Evolutionary conservation across 2,329 filamentous ascomycete species (phyloP).

Genomic region (Neofusicoccum kwambonambiense): DNA sequence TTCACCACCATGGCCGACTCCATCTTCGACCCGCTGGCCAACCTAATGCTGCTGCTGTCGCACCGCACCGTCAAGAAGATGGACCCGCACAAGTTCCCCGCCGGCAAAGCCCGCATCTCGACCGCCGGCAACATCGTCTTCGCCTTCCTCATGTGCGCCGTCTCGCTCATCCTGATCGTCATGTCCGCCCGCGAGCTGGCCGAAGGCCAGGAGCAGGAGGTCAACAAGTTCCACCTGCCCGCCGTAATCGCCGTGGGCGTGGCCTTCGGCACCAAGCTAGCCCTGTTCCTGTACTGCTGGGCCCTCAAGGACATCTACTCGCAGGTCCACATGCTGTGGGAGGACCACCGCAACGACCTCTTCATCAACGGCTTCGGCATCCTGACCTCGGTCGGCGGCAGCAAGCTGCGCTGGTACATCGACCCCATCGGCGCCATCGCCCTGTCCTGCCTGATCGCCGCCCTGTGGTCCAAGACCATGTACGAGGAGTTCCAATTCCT

Average conservation of each 20-base stretch:
- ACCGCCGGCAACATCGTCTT: conserved; percentile 95
- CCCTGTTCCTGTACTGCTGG: conserved; percentile 89
- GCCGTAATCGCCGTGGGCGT: conserved; percentile 81
- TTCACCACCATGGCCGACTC: conserved; percentile 98
- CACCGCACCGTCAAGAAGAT: conserved; percentile 86
- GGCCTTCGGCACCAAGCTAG: conserved; percentile 82
- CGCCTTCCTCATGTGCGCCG: conserved; percentile 91
- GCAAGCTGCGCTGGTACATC: conserved; percentile 89
- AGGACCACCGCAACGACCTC: conserved; percentile 94
- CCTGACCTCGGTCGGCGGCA: conserved; percentile 84
- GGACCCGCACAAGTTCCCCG: conserved; percentile 81
- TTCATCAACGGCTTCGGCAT: conserved; percentile 94
- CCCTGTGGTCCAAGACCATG: conserved; percentile 80
- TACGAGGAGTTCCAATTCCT: conserved; percentile 87
- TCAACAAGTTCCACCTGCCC: conserved; percentile 70
- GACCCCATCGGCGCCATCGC: conserved; percentile 89
- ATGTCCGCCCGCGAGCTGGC: conserved; percentile 74
- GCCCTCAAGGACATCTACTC: conserved; percentile 85
- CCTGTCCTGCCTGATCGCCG: conserved; percentile 73
- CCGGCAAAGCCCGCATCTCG: conserved; percentile 89
- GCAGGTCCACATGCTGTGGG: conserved; percentile 89
- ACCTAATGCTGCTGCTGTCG: conserved; percentile 80
- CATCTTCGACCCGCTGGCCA: conserved; percentile 88
- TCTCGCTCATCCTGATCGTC: conserved; percentile 89
- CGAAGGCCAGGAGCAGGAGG: conserved; percentile 46